phyloP scores from a whole-genome alignment of 768 basidiomycete genomes.

The Leucosporidium scottii region DNA sequence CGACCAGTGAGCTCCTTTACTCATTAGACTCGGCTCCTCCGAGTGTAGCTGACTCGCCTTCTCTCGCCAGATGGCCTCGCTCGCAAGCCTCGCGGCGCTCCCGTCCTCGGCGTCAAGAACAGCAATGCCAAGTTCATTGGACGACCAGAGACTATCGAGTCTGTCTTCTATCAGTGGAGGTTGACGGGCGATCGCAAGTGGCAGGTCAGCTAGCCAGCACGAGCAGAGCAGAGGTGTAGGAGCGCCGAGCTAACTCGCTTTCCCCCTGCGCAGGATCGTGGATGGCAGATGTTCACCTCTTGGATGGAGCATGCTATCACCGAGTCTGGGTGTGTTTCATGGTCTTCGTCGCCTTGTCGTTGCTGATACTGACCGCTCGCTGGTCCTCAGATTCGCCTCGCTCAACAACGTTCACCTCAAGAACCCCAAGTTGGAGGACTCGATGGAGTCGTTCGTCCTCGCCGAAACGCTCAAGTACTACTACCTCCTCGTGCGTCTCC shows the following conservation, averaged over 20 bases:
- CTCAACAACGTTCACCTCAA: slow-evolving; percentile 20
- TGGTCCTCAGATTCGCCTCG: slow-evolving; percentile 10
- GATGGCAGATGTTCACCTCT: slow-evolving; percentile 46
- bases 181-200: slow-evolving; percentile 46
- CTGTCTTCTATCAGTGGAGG: slow-evolving; percentile 43
- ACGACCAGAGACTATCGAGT: slow-evolving; percentile 46
- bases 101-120: slow-evolving; percentile 33
- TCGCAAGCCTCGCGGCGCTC: background rate
- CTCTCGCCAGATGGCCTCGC: background rate
- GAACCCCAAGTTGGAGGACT: slow-evolving; percentile 6
- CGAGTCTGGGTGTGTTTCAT: slow-evolving; percentile 6
- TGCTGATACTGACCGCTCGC: background rate
- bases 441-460: slow-evolving; percentile 30
- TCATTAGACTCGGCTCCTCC: too few relatives aligned
- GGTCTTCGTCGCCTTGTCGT: background rate
- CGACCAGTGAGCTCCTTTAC: too few relatives aligned
- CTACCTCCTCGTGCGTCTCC: slow-evolving; percentile 22
- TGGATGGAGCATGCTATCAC: slow-evolving; percentile 24
- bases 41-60: background rate
- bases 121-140: slow-evolving; percentile 40
- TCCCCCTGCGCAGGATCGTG: slow-evolving; percentile 37
- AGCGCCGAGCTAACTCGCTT: background rate
- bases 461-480: slow-evolving; percentile 35
- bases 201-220: slow-evolving; percentile 35
- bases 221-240: too few relatives aligned